Evolutionary conservation across 129 eudicot genomes (phyloP).

Genomic region (Escallonia herrerae): DNA sequence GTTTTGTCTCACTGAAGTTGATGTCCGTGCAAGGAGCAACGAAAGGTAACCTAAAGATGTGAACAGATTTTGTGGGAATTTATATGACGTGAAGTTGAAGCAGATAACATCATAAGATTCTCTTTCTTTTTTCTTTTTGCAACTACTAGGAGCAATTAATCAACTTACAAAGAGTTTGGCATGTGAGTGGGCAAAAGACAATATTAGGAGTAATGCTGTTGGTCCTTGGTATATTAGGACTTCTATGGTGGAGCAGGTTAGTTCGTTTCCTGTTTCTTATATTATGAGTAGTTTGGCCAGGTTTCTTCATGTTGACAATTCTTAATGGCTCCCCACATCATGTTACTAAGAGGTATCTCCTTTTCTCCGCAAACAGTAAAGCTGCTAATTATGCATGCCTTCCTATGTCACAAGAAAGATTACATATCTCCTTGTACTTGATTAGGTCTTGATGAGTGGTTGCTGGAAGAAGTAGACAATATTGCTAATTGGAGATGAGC

Average conservation of each 20-base stretch:
- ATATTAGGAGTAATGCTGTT: slow-evolving; percentile 65
- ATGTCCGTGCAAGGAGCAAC: slow-evolving; percentile 70
- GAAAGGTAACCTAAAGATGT: slow-evolving; percentile 39
- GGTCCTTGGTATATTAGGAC: slow-evolving; percentile 82
- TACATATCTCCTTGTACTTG: too few relatives aligned
- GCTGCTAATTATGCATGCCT: too few relatives aligned
- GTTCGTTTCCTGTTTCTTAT: slow-evolving; percentile 8
- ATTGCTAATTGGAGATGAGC: too few relatives aligned
- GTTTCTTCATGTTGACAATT: neutral
- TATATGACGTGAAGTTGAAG: neutral
- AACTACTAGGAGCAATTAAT: slow-evolving; percentile 50
- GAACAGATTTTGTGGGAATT: neutral
- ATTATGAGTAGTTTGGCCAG: neutral
- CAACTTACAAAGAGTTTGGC: slow-evolving; percentile 70
- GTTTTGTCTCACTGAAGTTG: slow-evolving; percentile 44
- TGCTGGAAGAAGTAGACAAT: too few relatives aligned
- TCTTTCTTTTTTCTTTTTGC: neutral
- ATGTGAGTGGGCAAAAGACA: slow-evolving; percentile 85
- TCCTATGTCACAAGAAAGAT: too few relatives aligned
- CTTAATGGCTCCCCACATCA: neutral
- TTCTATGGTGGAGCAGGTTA: slow-evolving; percentile 65
- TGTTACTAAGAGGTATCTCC: neutral
- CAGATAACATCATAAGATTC: neutral
- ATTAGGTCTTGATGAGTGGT: too few relatives aligned
- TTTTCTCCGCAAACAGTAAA: too few relatives aligned